These are phyloP conservation scores for Monosporascus sp. DNA, from an alignment of 2,329 filamentous ascomycete genomes.

Conservation along the genomic window DNA sequence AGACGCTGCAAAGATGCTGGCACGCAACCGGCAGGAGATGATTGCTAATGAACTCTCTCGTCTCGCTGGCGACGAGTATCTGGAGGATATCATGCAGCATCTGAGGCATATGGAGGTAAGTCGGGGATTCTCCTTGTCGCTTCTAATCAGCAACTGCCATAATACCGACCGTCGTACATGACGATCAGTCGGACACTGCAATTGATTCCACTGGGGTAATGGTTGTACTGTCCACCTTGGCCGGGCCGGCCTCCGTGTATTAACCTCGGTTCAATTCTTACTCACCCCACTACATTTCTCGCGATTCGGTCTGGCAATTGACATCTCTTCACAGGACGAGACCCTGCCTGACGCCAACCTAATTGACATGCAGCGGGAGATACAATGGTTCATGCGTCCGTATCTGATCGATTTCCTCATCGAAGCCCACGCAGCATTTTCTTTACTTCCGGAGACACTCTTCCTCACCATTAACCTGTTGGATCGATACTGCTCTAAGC, in stretches of 20 bases:
- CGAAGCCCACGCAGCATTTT: conserved; percentile 93
- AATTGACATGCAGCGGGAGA: conserved; percentile 98
- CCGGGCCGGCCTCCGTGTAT: no score
- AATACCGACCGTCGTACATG: no score
- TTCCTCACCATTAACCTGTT: conserved; percentile 96
- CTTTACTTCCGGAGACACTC: conserved; percentile 86
- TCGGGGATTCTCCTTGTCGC: conserved; percentile 8
- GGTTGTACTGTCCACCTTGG: no score
- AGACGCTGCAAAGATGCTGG: conserved; percentile 72
- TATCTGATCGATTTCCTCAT: conserved; percentile 98
- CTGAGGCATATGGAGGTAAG: conserved; percentile 90
- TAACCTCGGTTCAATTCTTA: no score
- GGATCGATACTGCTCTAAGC: conserved; percentile 94
- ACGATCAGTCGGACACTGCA: no score
- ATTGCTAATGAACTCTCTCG: conserved; percentile 86
- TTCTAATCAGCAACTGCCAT: no score
- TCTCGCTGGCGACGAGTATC: conserved; percentile 80
- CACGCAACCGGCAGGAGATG: conserved; percentile 77
- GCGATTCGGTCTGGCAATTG: not conserved
- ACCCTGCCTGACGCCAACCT: conserved; percentile 94
- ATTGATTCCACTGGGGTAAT: no score
- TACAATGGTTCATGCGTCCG: conserved; percentile 99
- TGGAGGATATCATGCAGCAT: conserved; percentile 89
- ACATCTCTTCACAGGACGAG: conserved; percentile 51
- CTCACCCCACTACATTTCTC: not conserved